These are phyloP conservation scores for Leccinellum rugosiceps DNA, from an alignment of 768 basidiomycete species.

Conservation along the genomic window DNA sequence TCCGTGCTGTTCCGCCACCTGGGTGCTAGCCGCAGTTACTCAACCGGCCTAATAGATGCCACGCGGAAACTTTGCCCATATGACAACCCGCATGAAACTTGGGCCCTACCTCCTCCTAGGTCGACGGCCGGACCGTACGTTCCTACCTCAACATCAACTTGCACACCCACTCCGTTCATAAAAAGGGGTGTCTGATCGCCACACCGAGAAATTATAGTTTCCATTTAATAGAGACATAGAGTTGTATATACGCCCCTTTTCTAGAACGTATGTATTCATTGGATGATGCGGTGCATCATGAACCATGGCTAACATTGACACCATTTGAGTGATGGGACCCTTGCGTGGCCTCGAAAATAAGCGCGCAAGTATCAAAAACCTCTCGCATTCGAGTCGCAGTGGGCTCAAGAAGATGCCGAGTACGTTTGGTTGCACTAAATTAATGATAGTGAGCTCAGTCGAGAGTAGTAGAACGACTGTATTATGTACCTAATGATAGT, in stretches of 20 bases:
- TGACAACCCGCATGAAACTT: conserved; percentile 8
- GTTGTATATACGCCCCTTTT: neutral
- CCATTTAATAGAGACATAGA: neutral
- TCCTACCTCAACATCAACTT: neutral
- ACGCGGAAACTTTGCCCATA: conserved; percentile 9
- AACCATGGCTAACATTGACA: neutral
- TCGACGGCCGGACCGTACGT: conserved; percentile 5
- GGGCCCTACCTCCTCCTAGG: conserved; percentile 3
- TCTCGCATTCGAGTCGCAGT: neutral
- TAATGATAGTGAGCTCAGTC: too few relatives aligned
- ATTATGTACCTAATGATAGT: too few relatives aligned
- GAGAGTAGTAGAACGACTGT: too few relatives aligned
- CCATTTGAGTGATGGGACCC: neutral
- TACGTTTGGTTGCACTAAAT: too few relatives aligned
- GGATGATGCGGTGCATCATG: neutral
- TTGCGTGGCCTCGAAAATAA: neutral
- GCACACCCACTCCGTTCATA: conserved; percentile 2
- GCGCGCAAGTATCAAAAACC: neutral
- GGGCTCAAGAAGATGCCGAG: neutral
- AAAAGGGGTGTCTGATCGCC: neutral
- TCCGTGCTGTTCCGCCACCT: neutral
- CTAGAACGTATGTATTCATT: neutral
- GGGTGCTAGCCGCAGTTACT: neutral
- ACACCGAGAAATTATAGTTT: neutral
- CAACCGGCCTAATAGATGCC: conserved; percentile 1